phyloP scores from a whole-genome alignment of 2,329 filamentous ascomycete species.

The Colletotrichum sp. region DNA sequence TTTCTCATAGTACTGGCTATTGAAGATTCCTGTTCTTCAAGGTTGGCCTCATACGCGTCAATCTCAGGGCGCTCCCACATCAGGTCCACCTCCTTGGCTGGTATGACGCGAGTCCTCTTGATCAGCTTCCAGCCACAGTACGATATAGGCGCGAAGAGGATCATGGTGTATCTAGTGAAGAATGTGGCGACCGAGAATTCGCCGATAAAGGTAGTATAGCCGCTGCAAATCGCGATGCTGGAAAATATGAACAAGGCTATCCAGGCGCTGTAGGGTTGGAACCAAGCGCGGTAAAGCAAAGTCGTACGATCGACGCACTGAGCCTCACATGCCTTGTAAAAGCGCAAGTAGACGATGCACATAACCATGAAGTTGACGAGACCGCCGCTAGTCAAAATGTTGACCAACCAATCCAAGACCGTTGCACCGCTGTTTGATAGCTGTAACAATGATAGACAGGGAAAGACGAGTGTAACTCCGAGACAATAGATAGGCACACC shows the following conservation, averaged over 20 bases:
- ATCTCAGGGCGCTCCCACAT: slow-evolving; percentile 62
- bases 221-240: slow-evolving; percentile 63
- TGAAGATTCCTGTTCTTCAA: background rate
- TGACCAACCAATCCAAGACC: slow-evolving; percentile 62
- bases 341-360: slow-evolving; percentile 63
- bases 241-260: slow-evolving; percentile 62
- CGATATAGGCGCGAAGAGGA: slow-evolving; percentile 63
- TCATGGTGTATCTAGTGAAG: slow-evolving; percentile 66
- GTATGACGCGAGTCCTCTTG: slow-evolving; percentile 60
- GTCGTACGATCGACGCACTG: slow-evolving; percentile 59
- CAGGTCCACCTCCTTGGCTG: slow-evolving; percentile 59
- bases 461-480: background rate
- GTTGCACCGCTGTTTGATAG: slow-evolving; percentile 56
- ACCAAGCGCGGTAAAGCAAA: slow-evolving; percentile 70
- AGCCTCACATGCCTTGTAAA: slow-evolving; percentile 57
- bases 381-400: slow-evolving; percentile 69
- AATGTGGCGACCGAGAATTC: slow-evolving; percentile 65
- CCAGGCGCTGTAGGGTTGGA: slow-evolving; percentile 65
- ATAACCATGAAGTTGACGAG: background rate
- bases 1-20: background rate
- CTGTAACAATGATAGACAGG: slow-evolving; percentile 9
- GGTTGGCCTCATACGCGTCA: slow-evolving; percentile 56
- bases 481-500: slow-evolving; percentile 27
- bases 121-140: slow-evolving; percentile 61
- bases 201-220: slow-evolving; percentile 63